Conservation (phyloP, 495 filamentous ascomycete genomes). For the Lasiosphaeris hirsuta region DNA sequence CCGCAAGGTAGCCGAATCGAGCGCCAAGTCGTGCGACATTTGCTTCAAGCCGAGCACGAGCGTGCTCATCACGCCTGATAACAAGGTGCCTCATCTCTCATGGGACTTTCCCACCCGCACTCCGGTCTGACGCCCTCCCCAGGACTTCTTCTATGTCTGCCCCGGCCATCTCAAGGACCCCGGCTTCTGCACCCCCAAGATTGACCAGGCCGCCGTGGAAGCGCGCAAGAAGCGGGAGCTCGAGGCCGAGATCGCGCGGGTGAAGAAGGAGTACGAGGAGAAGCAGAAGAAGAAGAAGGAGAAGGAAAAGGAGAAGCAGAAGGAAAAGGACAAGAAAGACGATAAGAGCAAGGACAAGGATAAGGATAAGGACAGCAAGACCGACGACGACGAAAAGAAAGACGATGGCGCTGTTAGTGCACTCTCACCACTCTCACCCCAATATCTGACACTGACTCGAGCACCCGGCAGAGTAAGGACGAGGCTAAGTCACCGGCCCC, state of each 20-base stretch:
- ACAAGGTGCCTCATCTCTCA: conserved; percentile 57
- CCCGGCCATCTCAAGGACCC: conserved; percentile 78
- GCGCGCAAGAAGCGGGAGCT: conserved; percentile 66
- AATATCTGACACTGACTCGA: neutral
- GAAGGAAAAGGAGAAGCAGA: conserved; percentile 40
- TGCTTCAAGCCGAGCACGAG: conserved; percentile 86
- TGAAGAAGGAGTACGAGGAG: conserved; percentile 78
- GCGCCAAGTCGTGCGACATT: conserved; percentile 78
- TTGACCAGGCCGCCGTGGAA: conserved; percentile 71
- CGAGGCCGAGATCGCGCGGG: conserved; percentile 65
- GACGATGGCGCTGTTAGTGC: conserved; percentile 36
- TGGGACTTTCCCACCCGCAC: neutral
- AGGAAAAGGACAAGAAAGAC: conserved; percentile 48
- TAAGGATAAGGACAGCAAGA: conserved; percentile 30
- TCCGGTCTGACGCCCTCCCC: conserved; percentile 10
- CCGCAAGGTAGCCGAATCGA: conserved; percentile 81
- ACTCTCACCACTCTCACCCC: neutral
- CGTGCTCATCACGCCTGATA: conserved; percentile 86
- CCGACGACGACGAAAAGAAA: conserved; percentile 41
- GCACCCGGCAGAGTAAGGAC: conserved; percentile 24
- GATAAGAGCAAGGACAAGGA: conserved; percentile 57
- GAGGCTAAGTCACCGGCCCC: conserved; percentile 34
- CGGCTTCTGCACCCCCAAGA: conserved; percentile 74
- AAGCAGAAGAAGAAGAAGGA: conserved; percentile 61
- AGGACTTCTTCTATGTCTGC: conserved; percentile 97